Conservation (phyloP, 2,329 filamentous ascomycete genomes). For the Domatiomyces globalis region DNA sequence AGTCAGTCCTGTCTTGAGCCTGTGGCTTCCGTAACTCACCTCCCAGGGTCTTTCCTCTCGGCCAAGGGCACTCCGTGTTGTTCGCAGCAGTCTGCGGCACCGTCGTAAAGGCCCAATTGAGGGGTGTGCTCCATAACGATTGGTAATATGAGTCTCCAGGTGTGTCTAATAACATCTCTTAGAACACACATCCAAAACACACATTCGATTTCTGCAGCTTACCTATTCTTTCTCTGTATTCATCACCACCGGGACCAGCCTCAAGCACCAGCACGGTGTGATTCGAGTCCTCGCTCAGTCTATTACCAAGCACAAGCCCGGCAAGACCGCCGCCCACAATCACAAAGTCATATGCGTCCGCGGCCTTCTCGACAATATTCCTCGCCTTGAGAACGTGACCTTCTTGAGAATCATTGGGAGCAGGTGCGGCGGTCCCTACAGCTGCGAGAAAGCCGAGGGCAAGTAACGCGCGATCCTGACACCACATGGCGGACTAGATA, state of each 20-base stretch:
- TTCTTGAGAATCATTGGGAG: conserved; percentile 16
- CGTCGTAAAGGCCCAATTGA: conserved; percentile 24
- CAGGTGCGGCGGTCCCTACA: conserved; percentile 12
- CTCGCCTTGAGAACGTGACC: conserved; percentile 15
- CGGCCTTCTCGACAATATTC: conserved; percentile 16
- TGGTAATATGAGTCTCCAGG: conserved; percentile 24
- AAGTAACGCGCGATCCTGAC: neutral
- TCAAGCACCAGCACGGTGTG: conserved; percentile 24
- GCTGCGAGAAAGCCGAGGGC: conserved; percentile 8
- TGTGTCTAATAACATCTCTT: conserved; percentile 17
- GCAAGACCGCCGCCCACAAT: conserved; percentile 22
- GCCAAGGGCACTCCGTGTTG: conserved; percentile 22
- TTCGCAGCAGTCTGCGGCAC: conserved; percentile 20
- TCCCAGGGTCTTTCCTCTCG: conserved; percentile 24
- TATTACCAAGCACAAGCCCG: conserved; percentile 22
- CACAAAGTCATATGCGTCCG: conserved; percentile 22
- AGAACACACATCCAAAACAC: conserved; percentile 3
- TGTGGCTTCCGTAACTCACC: conserved; percentile 12
- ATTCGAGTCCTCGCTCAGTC: conserved; percentile 22
- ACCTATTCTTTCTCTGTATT: conserved; percentile 24
- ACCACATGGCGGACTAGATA: neutral
- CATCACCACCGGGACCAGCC: conserved; percentile 22
- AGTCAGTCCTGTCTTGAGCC: conserved; percentile 1
- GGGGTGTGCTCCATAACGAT: conserved; percentile 24
- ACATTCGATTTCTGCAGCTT: neutral